Conservation (phyloP, 139 green algal genomes). For the Chlorella sp. region DNA sequence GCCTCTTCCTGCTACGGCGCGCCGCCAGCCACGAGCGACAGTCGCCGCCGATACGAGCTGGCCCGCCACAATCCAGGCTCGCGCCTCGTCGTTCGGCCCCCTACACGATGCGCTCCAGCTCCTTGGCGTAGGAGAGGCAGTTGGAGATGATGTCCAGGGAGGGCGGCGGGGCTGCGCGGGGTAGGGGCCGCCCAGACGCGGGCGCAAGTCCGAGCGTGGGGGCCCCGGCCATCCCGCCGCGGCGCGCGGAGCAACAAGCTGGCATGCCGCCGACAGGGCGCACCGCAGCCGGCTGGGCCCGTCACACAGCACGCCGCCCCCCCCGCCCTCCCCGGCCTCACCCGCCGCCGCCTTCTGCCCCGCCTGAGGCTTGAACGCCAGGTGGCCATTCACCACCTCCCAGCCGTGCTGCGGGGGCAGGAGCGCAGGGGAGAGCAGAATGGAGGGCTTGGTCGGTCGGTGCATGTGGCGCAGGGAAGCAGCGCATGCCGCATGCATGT, state of each 20-base stretch:
- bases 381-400: slow-evolving; percentile 51
- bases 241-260: neutral
- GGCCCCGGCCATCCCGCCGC: neutral
- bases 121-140: slow-evolving; percentile 88
- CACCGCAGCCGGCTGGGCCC: neutral
- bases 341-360: slow-evolving; percentile 4
- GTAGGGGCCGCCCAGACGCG: neutral
- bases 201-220: neutral
- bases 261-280: neutral
- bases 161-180: slow-evolving; percentile 40
- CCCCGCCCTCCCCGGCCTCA: too few species aligned
- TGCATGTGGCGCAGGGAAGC: neutral
- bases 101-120: slow-evolving; percentile 96
- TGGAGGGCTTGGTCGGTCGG: neutral
- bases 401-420: slow-evolving; percentile 67
- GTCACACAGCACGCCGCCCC: neutral
- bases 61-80: too few species aligned
- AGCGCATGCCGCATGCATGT: neutral
- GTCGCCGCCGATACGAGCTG: too few species aligned
- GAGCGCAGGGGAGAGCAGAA: neutral
- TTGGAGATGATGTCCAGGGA: slow-evolving; percentile 84
- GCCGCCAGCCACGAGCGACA: too few species aligned
- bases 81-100: too few species aligned
- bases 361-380: slow-evolving; percentile 60
- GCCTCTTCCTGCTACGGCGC: too few species aligned